These are phyloP conservation scores for Phylloporus scabripes DNA, from an alignment of 768 basidiomycete genomes.

Conservation along the genomic window DNA sequence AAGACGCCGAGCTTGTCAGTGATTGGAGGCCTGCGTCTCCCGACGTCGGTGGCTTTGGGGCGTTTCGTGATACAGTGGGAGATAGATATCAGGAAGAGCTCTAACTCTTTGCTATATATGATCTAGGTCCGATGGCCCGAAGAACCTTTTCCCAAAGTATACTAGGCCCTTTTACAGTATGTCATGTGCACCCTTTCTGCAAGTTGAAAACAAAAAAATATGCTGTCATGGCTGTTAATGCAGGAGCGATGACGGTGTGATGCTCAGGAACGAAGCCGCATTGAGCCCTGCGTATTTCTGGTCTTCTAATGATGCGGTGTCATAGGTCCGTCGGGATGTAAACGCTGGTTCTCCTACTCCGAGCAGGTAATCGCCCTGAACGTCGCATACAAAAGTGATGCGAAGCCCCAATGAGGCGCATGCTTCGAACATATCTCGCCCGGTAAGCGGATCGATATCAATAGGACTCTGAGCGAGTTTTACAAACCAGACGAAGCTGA, in stretches of 20 bases:
- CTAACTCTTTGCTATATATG: slow-evolving; percentile 8
- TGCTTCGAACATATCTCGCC: slow-evolving; percentile 7
- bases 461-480: slow-evolving; percentile 3
- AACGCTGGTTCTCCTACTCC: neutral
- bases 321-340: slow-evolving; percentile 14
- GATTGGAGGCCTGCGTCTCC: slow-evolving; percentile 43
- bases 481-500: slow-evolving; percentile 1
- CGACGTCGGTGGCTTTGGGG: slow-evolving; percentile 18
- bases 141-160: neutral
- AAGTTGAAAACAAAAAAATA: neutral
- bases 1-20: slow-evolving; percentile 36
- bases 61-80: slow-evolving; percentile 7
- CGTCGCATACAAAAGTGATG: neutral
- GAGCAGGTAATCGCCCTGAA: neutral
- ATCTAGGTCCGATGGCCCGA: slow-evolving; percentile 2
- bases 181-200: slow-evolving; percentile 1
- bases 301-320: slow-evolving; percentile 17
- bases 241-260: neutral
- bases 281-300: neutral
- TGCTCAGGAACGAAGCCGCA: slow-evolving; percentile 2
- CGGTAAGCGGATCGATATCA: slow-evolving; percentile 8
- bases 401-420: neutral
- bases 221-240: neutral
- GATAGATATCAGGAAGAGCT: slow-evolving; percentile 31
- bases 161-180: neutral